These are phyloP conservation scores for Coprinopsis sp. DNA, from an alignment of 768 basidiomycete species.

Conservation along the genomic window DNA sequence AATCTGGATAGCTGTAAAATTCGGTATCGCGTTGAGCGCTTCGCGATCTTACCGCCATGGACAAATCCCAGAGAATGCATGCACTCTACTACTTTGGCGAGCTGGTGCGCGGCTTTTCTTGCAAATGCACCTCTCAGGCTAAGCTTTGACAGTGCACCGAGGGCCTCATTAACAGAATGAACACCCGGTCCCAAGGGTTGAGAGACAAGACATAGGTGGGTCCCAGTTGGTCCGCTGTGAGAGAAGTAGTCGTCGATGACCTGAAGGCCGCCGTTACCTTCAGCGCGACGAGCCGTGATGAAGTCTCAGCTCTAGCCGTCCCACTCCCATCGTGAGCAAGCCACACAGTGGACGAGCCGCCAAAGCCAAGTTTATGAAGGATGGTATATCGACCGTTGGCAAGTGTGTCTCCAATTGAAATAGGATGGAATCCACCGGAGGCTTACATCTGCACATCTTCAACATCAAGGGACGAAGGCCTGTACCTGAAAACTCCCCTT, in stretches of 20 bases:
- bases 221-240: slow-evolving; percentile 44
- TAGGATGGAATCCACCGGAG: slow-evolving; percentile 49
- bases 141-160: slow-evolving; percentile 25
- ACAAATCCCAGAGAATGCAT: slow-evolving; percentile 30
- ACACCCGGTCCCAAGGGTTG: slow-evolving; percentile 41
- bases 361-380: slow-evolving; percentile 44
- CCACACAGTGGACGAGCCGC: slow-evolving; percentile 35
- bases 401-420: slow-evolving; percentile 45
- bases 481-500: no score
- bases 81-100: slow-evolving; percentile 18
- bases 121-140: slow-evolving; percentile 30
- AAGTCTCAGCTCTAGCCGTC: slow-evolving; percentile 7
- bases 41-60: slow-evolving; percentile 30
- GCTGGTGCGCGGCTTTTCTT: slow-evolving; percentile 31
- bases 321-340: slow-evolving; percentile 23
- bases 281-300: slow-evolving; percentile 14
- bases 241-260: slow-evolving; percentile 40
- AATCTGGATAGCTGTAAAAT: slow-evolving; percentile 21
- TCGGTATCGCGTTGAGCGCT: not conserved
- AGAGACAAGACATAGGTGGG: slow-evolving; percentile 45
- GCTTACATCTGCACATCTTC: slow-evolving; percentile 46
- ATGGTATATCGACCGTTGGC: slow-evolving; percentile 42
- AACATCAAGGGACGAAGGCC: no score
- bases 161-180: slow-evolving; percentile 26
- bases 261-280: slow-evolving; percentile 33